These are phyloP conservation scores for Baudoinia panamericana DNA, from an alignment of 495 filamentous ascomycete species.

Conservation along the genomic window DNA sequence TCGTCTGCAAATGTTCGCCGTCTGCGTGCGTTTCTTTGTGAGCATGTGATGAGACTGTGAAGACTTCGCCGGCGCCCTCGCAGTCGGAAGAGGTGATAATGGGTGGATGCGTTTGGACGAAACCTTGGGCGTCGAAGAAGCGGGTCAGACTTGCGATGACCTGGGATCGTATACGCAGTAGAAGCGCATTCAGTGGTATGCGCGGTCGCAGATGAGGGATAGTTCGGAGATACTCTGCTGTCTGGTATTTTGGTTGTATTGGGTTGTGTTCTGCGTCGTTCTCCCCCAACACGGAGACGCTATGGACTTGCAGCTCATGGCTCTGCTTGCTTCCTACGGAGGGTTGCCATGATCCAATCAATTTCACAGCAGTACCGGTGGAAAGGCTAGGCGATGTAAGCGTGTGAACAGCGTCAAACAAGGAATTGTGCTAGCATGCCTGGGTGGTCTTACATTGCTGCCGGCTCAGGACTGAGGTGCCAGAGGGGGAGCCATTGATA, in stretches of 20 bases:
- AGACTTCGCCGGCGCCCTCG: constrained; percentile 94
- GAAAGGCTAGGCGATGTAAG: constrained; percentile 44
- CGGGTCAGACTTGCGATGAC: constrained; percentile 55
- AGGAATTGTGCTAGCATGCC: no score
- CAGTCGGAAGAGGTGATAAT: constrained; percentile 96
- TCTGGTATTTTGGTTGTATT: constrained; percentile 89
- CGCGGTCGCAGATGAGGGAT: constrained; percentile 82
- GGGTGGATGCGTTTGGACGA: constrained; percentile 80
- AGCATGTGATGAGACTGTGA: constrained; percentile 46
- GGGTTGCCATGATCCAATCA: constrained; percentile 66
- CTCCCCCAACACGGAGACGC: constrained; percentile 56
- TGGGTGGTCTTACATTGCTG: no score
- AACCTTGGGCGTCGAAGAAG: constrained; percentile 56
- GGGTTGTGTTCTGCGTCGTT: constrained; percentile 80
- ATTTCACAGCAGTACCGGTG: constrained; percentile 63
- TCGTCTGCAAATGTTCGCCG: constrained; percentile 16
- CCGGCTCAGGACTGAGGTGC: no score
- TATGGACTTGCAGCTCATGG: constrained; percentile 63
- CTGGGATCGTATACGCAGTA: constrained; percentile 76
- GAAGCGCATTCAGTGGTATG: constrained; percentile 63
- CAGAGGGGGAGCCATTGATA: no score
- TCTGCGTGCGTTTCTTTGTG: neutral
- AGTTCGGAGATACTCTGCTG: constrained; percentile 72
- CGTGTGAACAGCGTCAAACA: no score
- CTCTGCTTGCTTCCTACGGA: constrained; percentile 59